Percentiles rank a stretch among this genome's conserved stretches.
Conservation (phyloP, 768 basidiomycete genomes). For the Dioszegia aurantiaca region DNA sequence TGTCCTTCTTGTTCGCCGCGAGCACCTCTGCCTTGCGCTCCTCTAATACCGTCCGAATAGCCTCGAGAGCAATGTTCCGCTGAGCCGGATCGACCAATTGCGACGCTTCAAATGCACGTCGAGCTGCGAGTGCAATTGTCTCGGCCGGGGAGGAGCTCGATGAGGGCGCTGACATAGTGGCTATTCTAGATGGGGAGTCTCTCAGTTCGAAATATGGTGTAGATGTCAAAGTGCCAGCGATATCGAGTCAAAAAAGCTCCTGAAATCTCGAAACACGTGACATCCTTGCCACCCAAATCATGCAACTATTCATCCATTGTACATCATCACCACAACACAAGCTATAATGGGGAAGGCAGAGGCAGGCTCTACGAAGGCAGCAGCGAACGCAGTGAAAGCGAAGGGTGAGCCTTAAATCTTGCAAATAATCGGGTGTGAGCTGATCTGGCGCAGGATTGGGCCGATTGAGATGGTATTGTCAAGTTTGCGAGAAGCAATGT, state of each 20-base stretch:
- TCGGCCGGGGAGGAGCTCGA: slow-evolving; percentile 40
- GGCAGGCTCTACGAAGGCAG: slow-evolving; percentile 52
- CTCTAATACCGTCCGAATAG: slow-evolving; percentile 67
- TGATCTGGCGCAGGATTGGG: slow-evolving; percentile 62
- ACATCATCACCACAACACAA: not conserved
- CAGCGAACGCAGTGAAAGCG: slow-evolving; percentile 86
- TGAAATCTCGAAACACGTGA: too few species aligned
- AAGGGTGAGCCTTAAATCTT: slow-evolving; percentile 69
- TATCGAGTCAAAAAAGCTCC: too few species aligned
- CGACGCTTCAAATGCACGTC: slow-evolving; percentile 78
- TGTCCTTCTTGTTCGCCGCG: slow-evolving; percentile 73
- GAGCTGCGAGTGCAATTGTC: slow-evolving; percentile 72
- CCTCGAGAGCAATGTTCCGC: slow-evolving; percentile 67
- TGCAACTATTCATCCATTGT: not conserved
- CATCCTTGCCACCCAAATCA: slow-evolving; percentile 7
- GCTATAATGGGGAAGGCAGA: slow-evolving; percentile 49
- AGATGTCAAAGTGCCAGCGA: too few species aligned
- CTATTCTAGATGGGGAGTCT: too few species aligned
- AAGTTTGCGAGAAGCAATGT: slow-evolving; percentile 98
- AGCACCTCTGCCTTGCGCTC: slow-evolving; percentile 67
- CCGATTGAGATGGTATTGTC: slow-evolving; percentile 95
- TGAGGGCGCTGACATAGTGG: slow-evolving; percentile 1
- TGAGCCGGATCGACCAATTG: slow-evolving; percentile 71
- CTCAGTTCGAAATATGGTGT: too few species aligned
- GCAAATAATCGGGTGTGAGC: too few species aligned